Percentiles rank a stretch among this genome's conserved stretches.
These are phyloP conservation scores for Emydomyces testavorans DNA, from an alignment of 2,329 filamentous ascomycete species.

Conservation along the genomic window DNA sequence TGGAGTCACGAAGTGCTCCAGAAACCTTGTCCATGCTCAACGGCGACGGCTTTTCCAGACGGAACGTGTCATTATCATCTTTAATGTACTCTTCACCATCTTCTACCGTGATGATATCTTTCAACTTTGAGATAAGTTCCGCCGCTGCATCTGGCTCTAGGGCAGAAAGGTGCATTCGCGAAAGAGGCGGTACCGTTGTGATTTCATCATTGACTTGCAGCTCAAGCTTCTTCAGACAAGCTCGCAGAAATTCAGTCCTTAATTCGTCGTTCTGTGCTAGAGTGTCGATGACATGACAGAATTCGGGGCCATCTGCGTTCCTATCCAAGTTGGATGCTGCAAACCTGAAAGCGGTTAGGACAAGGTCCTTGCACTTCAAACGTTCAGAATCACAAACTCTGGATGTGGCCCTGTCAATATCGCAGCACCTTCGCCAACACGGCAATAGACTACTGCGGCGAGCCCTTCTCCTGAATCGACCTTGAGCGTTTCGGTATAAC, in stretches of 20 bases:
- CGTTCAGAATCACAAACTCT: slow-evolving; percentile 49
- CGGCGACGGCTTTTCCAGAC: slow-evolving; percentile 55
- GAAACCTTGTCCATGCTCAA: slow-evolving; percentile 49
- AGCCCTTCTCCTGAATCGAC: slow-evolving; percentile 62
- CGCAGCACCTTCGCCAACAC: slow-evolving; percentile 66
- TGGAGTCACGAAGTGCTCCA: slow-evolving; percentile 38
- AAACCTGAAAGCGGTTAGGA: slow-evolving; percentile 49
- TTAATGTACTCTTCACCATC: slow-evolving; percentile 61
- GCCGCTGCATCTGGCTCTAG: slow-evolving; percentile 52
- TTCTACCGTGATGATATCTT: slow-evolving; percentile 55
- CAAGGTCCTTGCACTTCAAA: slow-evolving; percentile 3
- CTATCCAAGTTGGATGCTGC: slow-evolving; percentile 64
- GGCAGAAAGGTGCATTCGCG: slow-evolving; percentile 70
- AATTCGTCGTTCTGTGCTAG: slow-evolving; percentile 58
- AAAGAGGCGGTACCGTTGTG: slow-evolving; percentile 63
- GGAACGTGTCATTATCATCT: slow-evolving; percentile 73
- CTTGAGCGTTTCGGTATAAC: slow-evolving; percentile 60
- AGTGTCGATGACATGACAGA: slow-evolving; percentile 55
- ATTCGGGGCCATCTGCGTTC: slow-evolving; percentile 55
- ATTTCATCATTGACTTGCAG: slow-evolving; percentile 63
- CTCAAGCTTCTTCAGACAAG: slow-evolving; percentile 67
- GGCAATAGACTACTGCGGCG: slow-evolving; percentile 74
- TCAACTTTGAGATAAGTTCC: slow-evolving; percentile 51
- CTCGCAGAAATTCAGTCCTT: slow-evolving; percentile 64
- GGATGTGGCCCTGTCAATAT: slow-evolving; percentile 83